Evolutionary conservation across 2,329 filamentous ascomycete species (phyloP), one percentile per base, ranked within the genome.

Genomic region (Beauveria sp.): DNA sequence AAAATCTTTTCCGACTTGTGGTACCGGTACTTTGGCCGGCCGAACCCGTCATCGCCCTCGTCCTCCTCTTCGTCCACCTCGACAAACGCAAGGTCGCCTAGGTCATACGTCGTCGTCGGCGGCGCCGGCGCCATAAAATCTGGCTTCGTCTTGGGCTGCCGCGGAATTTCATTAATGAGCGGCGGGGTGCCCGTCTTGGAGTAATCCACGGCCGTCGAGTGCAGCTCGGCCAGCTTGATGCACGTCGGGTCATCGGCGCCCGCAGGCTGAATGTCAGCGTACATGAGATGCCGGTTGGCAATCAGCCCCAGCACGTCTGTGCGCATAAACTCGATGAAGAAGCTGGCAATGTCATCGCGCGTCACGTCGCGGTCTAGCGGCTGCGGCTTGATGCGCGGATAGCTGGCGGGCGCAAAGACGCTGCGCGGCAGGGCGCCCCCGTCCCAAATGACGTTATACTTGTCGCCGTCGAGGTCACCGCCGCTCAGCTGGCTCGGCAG

Each of bases 391-490:
- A 83, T 77, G 1, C 84, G 79, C 3, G 85, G 81, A 66, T 96
- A 96, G 65, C 91, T 84, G 0, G 91, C 90, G 0, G 91, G 84
- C 1, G 3, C 0, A n/a, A 79, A 84, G 0, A 74, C 76, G 0
- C 16, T 24, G 12, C 66, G 46, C 0, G 82, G 79, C 1, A 81
- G 71, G 0, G 86, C 77, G 0, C 72, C 69, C 0, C 73, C 66
- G 66, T 96, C 90, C 80, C 84, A 95, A 53, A 96, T 89, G 55
- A 96, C 75, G 65, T 91, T 88, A 72, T 89, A 96, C 0, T 90
- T 75, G 70, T 96, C 92, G 0, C 91, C 91, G 65, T 95, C 91
- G 0, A 96, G 80, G 71, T 96, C 91, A 0, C 91, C 91, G 1
- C 91, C 91, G 59, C 88, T 88, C 0, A 96, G 78, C 71, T 88